A percentile compares a stretch with the other conserved stretches of the same genome.
These are phyloP conservation scores for Ramaria sp. DNA, from an alignment of 768 basidiomycete species.

Conservation along the genomic window DNA sequence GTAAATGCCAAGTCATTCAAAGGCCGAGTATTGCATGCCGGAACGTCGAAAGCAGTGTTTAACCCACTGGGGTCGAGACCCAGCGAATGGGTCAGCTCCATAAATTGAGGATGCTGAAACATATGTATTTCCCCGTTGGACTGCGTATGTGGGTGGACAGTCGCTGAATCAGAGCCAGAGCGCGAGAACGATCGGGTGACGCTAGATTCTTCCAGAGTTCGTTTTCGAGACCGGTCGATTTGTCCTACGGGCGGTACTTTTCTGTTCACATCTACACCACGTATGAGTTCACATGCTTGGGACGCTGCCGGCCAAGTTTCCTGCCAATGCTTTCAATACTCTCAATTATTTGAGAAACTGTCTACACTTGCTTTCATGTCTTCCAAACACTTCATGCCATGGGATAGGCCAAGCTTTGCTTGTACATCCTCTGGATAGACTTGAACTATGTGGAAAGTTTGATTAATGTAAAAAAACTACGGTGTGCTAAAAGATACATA, in stretches of 20 bases:
- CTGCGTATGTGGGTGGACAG: not conserved
- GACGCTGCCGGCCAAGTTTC: constrained; percentile 1
- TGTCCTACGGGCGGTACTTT: not conserved
- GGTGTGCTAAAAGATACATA: not conserved
- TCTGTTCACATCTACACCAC: not conserved
- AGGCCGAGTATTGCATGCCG: not conserved
- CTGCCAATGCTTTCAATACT: not conserved
- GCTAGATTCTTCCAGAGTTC: not conserved
- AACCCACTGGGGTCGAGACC: constrained; percentile 4
- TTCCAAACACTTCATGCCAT: not conserved
- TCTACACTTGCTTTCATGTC: not conserved
- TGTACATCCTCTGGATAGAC: not conserved
- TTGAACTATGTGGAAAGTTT: not conserved
- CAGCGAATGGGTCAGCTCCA: not conserved
- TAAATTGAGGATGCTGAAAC: not conserved
- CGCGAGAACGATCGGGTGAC: not conserved
- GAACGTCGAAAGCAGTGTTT: not conserved
- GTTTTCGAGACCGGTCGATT: not conserved
- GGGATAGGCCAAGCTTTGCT: not conserved
- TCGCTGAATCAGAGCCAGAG: not conserved
- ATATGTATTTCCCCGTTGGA: not conserved
- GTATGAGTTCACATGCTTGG: not conserved
- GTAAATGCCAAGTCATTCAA: not conserved
- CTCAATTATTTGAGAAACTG: not conserved
- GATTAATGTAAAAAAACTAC: not conserved